phyloP scores from a whole-genome alignment of 2,329 filamentous ascomycete genomes.

The Colletotrichum cordylinicola region DNA sequence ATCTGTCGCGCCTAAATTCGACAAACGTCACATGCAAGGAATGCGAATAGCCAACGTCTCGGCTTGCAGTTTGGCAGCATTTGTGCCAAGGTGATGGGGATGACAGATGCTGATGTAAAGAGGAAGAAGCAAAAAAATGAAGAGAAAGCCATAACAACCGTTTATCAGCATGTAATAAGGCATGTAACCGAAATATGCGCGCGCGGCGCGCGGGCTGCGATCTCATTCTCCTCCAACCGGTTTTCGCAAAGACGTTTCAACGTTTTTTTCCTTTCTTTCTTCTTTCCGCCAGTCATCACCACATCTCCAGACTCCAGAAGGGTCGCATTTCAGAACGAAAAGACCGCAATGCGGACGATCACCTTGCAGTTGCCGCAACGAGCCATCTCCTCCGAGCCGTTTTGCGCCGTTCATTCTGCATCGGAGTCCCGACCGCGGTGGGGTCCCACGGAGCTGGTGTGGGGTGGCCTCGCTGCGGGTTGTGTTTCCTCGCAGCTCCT shows the following conservation, averaged over 20 bases:
- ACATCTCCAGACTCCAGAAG: not conserved
- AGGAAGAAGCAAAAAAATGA: not conserved
- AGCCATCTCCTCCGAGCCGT: conserved; percentile 14
- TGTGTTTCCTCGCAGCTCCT: not conserved
- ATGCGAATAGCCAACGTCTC: not conserved
- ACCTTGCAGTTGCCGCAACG: conserved; percentile 7
- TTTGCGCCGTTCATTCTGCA: not conserved
- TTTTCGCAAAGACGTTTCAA: not conserved
- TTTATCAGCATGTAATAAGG: not conserved
- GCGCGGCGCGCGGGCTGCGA: not conserved
- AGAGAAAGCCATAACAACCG: not conserved
- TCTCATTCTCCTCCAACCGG: not conserved
- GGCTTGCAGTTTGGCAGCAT: not conserved
- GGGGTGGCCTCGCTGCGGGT: not conserved
- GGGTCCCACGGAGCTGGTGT: not conserved
- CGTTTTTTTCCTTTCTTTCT: not conserved
- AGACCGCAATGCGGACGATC: not conserved
- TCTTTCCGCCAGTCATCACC: not conserved
- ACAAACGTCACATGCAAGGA: not conserved
- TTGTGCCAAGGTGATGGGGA: not conserved
- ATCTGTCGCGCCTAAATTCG: conserved; percentile 7
- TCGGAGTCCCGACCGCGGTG: conserved; percentile 3
- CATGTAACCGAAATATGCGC: not conserved
- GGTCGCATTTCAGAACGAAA: not conserved
- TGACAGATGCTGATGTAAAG: conserved; percentile 23